phyloP scores from a whole-genome alignment of 176 grass and related monocot species.

The Carex kokanica region DNA sequence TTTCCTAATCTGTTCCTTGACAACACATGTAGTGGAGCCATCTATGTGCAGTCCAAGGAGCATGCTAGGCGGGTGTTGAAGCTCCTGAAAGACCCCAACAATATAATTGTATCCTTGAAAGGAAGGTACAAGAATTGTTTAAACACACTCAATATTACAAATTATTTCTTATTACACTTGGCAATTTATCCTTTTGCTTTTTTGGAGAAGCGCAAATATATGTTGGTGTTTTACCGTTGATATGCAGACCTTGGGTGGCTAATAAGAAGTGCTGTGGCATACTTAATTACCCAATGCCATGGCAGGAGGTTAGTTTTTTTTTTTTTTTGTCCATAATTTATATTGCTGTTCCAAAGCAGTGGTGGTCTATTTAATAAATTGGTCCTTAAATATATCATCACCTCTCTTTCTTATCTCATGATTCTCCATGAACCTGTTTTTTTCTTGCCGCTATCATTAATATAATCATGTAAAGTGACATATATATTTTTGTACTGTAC shows the following conservation, averaged over 20 bases:
- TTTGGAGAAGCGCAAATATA: not conserved
- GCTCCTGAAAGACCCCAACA: not conserved
- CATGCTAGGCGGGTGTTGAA: not conserved
- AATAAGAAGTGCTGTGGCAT: conserved; percentile 31
- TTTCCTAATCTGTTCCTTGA: conserved; percentile 5
- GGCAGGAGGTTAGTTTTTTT: conserved; percentile 17
- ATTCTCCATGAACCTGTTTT: not conserved
- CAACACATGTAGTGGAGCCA: conserved; percentile 10
- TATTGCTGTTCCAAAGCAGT: not conserved
- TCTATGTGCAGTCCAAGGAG: conserved; percentile 14
- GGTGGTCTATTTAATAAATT: not conserved
- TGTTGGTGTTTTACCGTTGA: not conserved
- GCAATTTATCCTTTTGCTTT: not conserved
- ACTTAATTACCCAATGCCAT: conserved; percentile 23
- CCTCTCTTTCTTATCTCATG: not conserved
- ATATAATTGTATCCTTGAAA: conserved; percentile 12
- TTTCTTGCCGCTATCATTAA: not conserved
- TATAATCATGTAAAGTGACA: not conserved
- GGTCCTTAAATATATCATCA: not conserved
- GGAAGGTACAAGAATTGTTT: conserved; percentile 12
- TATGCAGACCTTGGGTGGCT: conserved; percentile 35
- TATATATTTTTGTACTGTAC: not conserved
- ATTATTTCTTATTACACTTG: conserved; percentile 4
- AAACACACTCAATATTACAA: not conserved
- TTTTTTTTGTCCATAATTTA: not conserved